A percentile compares a stretch with the other conserved stretches of the same genome.
phyloP scores from a whole-genome alignment of 192 early-diverging fungal species.

The Coemansia sp. region DNA sequence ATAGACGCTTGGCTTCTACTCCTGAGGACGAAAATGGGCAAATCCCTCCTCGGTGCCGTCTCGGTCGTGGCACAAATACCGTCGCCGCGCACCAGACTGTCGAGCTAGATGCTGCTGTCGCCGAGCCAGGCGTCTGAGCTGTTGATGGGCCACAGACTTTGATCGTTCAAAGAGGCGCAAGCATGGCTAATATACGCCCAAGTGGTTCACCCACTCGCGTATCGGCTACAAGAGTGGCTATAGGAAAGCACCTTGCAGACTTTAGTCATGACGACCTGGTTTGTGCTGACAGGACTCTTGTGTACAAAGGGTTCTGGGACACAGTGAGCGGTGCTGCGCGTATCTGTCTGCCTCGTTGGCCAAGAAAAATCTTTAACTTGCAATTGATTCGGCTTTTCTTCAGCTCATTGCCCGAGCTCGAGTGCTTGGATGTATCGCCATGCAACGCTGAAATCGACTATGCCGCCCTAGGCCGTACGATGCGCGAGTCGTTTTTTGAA shows the following conservation, averaged over 20 bases:
- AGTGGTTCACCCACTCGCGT: background rate
- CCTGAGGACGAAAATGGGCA: background rate
- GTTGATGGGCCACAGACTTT: background rate
- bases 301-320: constrained; percentile 11
- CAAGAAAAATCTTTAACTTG: constrained; percentile 3
- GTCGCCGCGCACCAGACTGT: background rate
- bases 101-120: background rate
- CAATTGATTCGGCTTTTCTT: background rate
- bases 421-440: background rate
- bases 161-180: background rate
- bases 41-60: background rate
- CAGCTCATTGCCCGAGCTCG: background rate
- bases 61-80: background rate
- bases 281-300: constrained; percentile 4
- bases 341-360: constrained; percentile 4
- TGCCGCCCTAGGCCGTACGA: background rate
- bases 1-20: background rate
- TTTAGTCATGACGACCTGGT: background rate
- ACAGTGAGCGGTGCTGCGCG: background rate
- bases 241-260: background rate
- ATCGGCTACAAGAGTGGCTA: background rate
- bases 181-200: background rate
- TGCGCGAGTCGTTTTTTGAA: constrained; percentile 1
- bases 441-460: background rate
- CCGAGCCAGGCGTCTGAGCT: background rate